phyloP scores from a whole-genome alignment of 2,329 filamentous ascomycete species.

The Huntiella omanensis region DNA sequence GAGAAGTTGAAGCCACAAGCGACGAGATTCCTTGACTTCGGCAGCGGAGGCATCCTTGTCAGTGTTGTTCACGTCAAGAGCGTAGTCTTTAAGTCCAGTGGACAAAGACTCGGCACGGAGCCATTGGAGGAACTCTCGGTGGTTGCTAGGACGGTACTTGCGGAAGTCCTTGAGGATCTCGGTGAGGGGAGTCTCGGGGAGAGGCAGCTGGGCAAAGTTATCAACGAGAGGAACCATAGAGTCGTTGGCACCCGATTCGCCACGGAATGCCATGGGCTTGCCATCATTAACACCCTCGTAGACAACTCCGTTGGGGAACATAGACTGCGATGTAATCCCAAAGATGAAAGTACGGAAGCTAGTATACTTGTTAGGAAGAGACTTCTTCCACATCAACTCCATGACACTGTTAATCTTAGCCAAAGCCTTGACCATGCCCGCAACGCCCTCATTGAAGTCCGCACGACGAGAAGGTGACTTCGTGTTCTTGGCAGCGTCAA shows the following conservation, averaged over 20 bases:
- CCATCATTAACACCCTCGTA: constrained; percentile 65
- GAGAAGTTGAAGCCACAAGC: constrained; percentile 45
- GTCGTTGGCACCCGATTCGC: constrained; percentile 87
- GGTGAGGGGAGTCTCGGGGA: constrained; percentile 79
- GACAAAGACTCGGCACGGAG: constrained; percentile 34
- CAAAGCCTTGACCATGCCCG: constrained; percentile 42
- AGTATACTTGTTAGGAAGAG: constrained; percentile 66
- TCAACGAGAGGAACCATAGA: constrained; percentile 84
- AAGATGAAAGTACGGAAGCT: constrained; percentile 94
- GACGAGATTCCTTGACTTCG: constrained; percentile 31
- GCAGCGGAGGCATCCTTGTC: constrained; percentile 14
- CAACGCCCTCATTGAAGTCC: constrained; percentile 45
- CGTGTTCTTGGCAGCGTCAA: constrained; percentile 29
- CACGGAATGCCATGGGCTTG: constrained; percentile 62
- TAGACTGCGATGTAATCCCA: constrained; percentile 78
- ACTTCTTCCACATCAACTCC: constrained; percentile 86
- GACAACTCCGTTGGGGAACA: constrained; percentile 83
- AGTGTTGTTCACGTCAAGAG: constrained; percentile 21
- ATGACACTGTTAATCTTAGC: constrained; percentile 45
- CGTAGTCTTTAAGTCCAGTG: constrained; percentile 39
- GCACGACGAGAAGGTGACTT: constrained; percentile 25
- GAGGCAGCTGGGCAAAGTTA: constrained; percentile 66
- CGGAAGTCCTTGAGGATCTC: constrained; percentile 79
- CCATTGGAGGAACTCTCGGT: constrained; percentile 64
- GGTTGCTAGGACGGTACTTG: constrained; percentile 72